Evolutionary conservation across 116 monocot genomes (phyloP).

Genomic region (Dioscorea cayenensis): DNA sequence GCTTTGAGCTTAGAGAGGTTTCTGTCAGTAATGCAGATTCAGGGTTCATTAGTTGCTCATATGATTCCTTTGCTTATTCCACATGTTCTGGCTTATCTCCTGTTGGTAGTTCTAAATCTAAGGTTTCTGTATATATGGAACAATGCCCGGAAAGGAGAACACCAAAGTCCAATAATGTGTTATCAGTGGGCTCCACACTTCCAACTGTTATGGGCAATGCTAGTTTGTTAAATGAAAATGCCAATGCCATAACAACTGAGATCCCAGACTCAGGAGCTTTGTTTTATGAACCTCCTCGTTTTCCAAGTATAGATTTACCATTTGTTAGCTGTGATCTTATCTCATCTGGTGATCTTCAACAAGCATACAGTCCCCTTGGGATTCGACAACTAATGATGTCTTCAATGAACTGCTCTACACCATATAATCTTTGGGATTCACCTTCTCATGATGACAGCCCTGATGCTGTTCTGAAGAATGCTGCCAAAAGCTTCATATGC

Average conservation of each 20-base stretch:
- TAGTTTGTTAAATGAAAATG: conserved; percentile 23
- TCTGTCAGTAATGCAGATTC: conserved; percentile 13
- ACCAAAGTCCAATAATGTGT: conserved; percentile 9
- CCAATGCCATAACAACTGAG: conserved; percentile 10
- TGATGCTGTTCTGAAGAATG: conserved; percentile 54
- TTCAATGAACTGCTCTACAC: conserved; percentile 28
- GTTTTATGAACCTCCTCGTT: conserved; percentile 74
- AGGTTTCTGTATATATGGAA: conserved; percentile 5
- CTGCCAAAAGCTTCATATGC: conserved; percentile 58
- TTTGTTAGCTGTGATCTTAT: conserved; percentile 91
- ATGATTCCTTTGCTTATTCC: conserved; percentile 28
- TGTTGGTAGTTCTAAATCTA: conserved; percentile 1
- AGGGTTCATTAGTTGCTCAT: conserved; percentile 23
- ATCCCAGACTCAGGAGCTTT: conserved; percentile 36
- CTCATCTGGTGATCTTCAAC: conserved; percentile 57
- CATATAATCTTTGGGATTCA: conserved; percentile 59
- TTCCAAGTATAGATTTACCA: conserved; percentile 76
- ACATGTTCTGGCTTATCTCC: conserved; percentile 13
- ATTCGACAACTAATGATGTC: conserved; percentile 63
- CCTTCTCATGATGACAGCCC: conserved; percentile 57
- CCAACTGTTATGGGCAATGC: conserved; percentile 4
- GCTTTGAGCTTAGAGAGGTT: neutral
- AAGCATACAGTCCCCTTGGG: conserved; percentile 88
- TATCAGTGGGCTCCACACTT: conserved; percentile 12
- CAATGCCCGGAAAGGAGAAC: conserved; percentile 10